Evolutionary conservation across 805 yeast genomes (phyloP).

Genomic region (Saccharomyces jurei): DNA sequence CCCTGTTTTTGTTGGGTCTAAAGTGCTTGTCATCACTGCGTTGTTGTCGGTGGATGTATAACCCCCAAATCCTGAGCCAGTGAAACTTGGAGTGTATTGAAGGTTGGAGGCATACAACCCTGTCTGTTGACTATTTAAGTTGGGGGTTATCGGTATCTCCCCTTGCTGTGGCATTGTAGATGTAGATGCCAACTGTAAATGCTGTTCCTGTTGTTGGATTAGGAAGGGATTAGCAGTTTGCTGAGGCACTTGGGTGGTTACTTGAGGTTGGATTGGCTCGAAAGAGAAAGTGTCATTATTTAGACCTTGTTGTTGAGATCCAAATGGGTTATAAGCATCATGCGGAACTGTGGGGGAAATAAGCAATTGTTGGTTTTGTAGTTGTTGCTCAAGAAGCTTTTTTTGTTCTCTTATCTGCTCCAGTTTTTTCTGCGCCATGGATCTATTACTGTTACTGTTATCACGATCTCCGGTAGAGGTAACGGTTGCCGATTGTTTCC

Average conservation of each 20-base stretch:
- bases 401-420: constrained; percentile 25
- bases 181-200: not conserved
- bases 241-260: constrained; percentile 16
- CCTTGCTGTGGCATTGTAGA: constrained; percentile 1
- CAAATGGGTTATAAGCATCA: constrained; percentile 26
- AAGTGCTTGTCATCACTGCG: not conserved
- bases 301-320: constrained; percentile 10
- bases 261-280: constrained; percentile 13
- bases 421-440: constrained; percentile 22
- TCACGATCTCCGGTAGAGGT: constrained; percentile 7
- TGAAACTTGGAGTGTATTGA: constrained; percentile 30
- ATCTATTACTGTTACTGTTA: constrained; percentile 11
- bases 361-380: constrained; percentile 18
- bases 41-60: constrained; percentile 28
- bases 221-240: constrained; percentile 21
- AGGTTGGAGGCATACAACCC: constrained; percentile 23
- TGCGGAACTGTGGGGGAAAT: constrained; percentile 18
- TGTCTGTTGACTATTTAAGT: constrained; percentile 15
- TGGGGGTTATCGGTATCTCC: not conserved
- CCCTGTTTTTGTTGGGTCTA: constrained; percentile 20
- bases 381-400: constrained; percentile 19
- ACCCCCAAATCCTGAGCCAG: constrained; percentile 56
- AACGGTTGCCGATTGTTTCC: constrained; percentile 11
- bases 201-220: constrained; percentile 14
- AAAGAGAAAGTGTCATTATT: constrained; percentile 9